Percentiles rank a stretch among this genome's conserved stretches.
Evolutionary conservation across 306 rosid species (phyloP).

Genomic region (Alnus rubra): DNA sequence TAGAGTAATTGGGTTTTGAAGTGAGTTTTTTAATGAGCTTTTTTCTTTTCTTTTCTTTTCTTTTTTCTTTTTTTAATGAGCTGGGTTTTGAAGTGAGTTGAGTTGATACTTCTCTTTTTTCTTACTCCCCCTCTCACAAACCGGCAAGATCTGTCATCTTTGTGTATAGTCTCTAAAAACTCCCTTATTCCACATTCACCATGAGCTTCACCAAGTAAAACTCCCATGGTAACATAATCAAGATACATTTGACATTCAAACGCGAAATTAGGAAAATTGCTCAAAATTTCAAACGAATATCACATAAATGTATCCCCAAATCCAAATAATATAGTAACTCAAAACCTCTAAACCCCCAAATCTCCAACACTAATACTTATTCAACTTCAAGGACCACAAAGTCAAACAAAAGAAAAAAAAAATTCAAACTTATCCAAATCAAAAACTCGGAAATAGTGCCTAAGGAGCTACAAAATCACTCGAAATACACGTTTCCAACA

Average conservation of each 20-base stretch:
- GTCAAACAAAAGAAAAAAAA: background rate
- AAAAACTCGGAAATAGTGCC: background rate
- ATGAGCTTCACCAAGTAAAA: background rate
- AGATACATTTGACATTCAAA: background rate
- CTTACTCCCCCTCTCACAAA: background rate
- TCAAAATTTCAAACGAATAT: background rate
- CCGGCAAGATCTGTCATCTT: background rate
- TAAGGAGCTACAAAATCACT: background rate
- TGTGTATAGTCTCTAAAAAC: background rate
- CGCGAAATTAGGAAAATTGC: background rate
- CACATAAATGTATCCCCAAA: background rate
- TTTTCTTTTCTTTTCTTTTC: too few relatives aligned
- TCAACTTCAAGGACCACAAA: background rate
- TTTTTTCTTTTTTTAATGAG: too few relatives aligned
- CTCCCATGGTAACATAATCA: background rate
- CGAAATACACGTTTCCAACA: constrained; percentile 8
- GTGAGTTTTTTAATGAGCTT: too few relatives aligned
- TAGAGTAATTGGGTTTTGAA: background rate
- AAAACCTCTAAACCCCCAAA: background rate
- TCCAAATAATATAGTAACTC: background rate
- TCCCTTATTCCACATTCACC: background rate
- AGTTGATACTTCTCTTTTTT: background rate
- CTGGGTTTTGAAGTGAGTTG: background rate
- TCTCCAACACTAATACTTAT: constrained; percentile 2
- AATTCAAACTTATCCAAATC: background rate